phyloP scores from a whole-genome alignment of 192 early-diverging fungal genomes.

The Gamsiella multidivaricata region DNA sequence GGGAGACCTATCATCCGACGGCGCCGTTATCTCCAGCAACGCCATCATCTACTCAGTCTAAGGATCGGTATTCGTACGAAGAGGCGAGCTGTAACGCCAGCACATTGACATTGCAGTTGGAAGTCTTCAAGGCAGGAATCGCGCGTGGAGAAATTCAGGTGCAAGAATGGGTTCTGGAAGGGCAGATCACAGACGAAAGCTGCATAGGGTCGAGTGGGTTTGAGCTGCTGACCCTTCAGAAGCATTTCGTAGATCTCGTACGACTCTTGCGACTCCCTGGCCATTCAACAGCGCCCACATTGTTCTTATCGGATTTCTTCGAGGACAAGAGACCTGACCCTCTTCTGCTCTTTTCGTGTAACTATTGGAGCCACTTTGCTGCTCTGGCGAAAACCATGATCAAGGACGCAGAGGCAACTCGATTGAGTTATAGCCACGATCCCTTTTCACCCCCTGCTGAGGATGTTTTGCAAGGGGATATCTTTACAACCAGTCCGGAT shows the following conservation, averaged over 20 bases:
- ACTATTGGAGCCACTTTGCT: constrained; percentile 62
- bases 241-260: constrained; percentile 28
- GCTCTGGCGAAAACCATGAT: constrained; percentile 56
- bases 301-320: constrained; percentile 57
- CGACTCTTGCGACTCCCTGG: background rate
- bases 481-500: constrained; percentile 18
- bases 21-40: constrained; percentile 51
- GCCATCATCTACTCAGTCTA: constrained; percentile 13
- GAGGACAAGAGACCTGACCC: constrained; percentile 43
- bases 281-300: background rate
- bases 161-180: constrained; percentile 24
- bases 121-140: constrained; percentile 34
- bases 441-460: background rate
- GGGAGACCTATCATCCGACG: constrained; percentile 20
- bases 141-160: constrained; percentile 27
- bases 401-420: constrained; percentile 11
- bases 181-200: background rate
- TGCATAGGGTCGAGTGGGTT: constrained; percentile 35
- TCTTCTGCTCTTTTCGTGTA: constrained; percentile 53
- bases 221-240: constrained; percentile 30
- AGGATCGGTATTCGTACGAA: constrained; percentile 42
- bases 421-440: constrained; percentile 2
- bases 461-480: constrained; percentile 20
- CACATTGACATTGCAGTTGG: constrained; percentile 26
- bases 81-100: constrained; percentile 44